A percentile compares a stretch with the other conserved stretches of the same genome.
Evolutionary conservation across 2,329 filamentous ascomycete species (phyloP).

Genomic region (Microdochium bolleyi): DNA sequence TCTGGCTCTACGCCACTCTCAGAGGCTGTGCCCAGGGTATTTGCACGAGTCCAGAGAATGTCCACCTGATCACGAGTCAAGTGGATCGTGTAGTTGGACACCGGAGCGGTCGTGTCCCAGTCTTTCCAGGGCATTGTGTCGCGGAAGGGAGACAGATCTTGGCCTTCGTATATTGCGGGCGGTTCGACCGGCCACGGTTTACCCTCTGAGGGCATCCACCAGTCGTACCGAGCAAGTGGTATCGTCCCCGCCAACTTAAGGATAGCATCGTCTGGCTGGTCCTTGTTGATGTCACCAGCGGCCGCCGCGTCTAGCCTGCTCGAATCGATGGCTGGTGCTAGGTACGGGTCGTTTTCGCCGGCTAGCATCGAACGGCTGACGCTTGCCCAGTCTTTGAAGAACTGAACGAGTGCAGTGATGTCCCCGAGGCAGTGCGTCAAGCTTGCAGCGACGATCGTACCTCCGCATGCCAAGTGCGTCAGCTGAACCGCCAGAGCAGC

Average conservation of each 20-base stretch:
- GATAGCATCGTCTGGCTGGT: background rate
- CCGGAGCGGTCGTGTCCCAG: slow-evolving; percentile 10
- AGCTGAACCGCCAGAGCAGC: slow-evolving; percentile 10
- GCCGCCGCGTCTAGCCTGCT: slow-evolving; percentile 5
- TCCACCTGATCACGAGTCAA: slow-evolving; percentile 9
- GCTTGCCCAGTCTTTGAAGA: slow-evolving; percentile 13
- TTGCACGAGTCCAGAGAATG: slow-evolving; percentile 2
- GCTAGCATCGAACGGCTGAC: slow-evolving; percentile 1
- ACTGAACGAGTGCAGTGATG: slow-evolving; percentile 8
- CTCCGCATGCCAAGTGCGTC: slow-evolving; percentile 11
- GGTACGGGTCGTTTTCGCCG: rapidly evolving
- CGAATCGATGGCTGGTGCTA: slow-evolving; percentile 4
- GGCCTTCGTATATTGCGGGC: background rate
- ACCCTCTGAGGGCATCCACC: background rate
- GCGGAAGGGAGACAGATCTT: background rate
- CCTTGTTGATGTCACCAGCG: background rate
- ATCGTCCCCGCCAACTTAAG: background rate
- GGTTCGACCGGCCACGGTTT: background rate
- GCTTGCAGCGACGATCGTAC: slow-evolving; percentile 10
- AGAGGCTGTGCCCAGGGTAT: background rate
- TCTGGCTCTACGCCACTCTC: background rate
- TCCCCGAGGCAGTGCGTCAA: slow-evolving; percentile 14
- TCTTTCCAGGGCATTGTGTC: slow-evolving; percentile 13
- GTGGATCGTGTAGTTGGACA: slow-evolving; percentile 14
- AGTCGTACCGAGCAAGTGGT: background rate